Base-by-base conservation (phyloP, 176 grass and related monocot genomes). In the Carex pumila region DNA sequence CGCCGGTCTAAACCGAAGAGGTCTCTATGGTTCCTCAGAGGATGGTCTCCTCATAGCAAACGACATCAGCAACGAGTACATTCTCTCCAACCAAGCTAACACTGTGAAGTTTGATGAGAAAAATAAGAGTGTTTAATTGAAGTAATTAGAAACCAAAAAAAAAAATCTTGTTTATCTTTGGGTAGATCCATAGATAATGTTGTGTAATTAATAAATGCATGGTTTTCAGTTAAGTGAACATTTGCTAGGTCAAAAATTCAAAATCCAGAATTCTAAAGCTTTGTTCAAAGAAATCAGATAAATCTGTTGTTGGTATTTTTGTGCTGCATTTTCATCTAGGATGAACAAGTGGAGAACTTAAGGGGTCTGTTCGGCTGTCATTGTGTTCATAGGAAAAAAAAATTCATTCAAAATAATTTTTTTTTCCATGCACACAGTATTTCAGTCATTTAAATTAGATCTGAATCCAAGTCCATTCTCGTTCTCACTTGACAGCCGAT, bases 41-140 rank as follows among this genome's bases (percentile, higher is more conserved):
- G 88, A 90, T 65, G 88, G 73, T 43, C 62, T 70, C 17, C 52
- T 68, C 6, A 75, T 90, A 30, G 85, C 85, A 8, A 56, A 85
- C 9, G 81, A 87, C 6, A 90, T 90, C 85, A 74, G 31, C 83
- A 85, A 29, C 1, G 83, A 75, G 0, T 85, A 76, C 65, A 30
- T 31, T 53, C 14, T 18, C 19, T 50, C 41, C 6, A 29, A 34
- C 41, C 10, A 83, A 54, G 21, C 19, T 7, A 67, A 83, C 0
- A 21, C 43, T 34, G 17, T 58, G 39, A 74, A 85, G 52, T 85
- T 30, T 65, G 58, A 65, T 45, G 79, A 82, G 62, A 61, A 82
- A 65, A 65, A 5, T 32, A 56, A 77, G 73, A 77, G 12, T 56
- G 22, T 55, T 77, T 56, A 32, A 5, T 77, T 32, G 25, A 77